phyloP scores from a whole-genome alignment of 345 rosid species.

The Brassica incana region DNA sequence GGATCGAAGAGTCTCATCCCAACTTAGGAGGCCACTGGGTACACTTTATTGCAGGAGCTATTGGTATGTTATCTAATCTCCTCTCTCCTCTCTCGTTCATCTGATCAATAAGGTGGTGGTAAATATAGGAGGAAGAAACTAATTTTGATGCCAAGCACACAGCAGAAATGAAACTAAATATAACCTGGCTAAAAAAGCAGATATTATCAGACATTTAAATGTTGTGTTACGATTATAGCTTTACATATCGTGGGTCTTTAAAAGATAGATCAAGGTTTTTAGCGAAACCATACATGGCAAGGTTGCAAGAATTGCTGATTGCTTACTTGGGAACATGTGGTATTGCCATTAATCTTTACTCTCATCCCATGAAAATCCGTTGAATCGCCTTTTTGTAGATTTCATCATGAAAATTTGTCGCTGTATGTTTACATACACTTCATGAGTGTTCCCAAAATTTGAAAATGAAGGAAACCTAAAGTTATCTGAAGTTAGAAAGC shows the following conservation, averaged over 20 bases:
- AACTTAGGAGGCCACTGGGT: constrained; percentile 85
- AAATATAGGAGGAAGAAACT: not conserved
- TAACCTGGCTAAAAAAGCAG: not conserved
- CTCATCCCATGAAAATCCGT: too few relatives aligned
- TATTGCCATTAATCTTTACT: not conserved
- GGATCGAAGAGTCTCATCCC: constrained; percentile 92
- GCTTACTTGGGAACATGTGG: constrained; percentile 21
- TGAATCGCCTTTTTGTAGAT: not conserved
- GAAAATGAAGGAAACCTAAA: not conserved
- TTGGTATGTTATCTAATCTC: constrained; percentile 50
- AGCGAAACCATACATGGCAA: not conserved
- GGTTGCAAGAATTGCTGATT: constrained; percentile 18
- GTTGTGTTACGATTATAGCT: constrained; percentile 1
- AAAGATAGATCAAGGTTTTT: constrained; percentile 1
- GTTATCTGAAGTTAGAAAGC: constrained; percentile 14
- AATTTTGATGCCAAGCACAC: constrained; percentile 13
- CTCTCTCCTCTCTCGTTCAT: constrained; percentile 9
- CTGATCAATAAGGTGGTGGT: not conserved
- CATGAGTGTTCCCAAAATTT: too few relatives aligned
- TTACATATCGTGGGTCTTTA: not conserved
- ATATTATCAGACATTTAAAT: not conserved
- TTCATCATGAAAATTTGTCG: constrained; percentile 11
- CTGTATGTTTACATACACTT: too few relatives aligned
- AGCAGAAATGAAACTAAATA: constrained; percentile 5
- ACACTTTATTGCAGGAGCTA: constrained; percentile 87